Evolutionary conservation across 2,329 filamentous ascomycete genomes (phyloP), one percentile per base, ranked within the genome.

Genomic region (Harringtonia lauricola): DNA sequence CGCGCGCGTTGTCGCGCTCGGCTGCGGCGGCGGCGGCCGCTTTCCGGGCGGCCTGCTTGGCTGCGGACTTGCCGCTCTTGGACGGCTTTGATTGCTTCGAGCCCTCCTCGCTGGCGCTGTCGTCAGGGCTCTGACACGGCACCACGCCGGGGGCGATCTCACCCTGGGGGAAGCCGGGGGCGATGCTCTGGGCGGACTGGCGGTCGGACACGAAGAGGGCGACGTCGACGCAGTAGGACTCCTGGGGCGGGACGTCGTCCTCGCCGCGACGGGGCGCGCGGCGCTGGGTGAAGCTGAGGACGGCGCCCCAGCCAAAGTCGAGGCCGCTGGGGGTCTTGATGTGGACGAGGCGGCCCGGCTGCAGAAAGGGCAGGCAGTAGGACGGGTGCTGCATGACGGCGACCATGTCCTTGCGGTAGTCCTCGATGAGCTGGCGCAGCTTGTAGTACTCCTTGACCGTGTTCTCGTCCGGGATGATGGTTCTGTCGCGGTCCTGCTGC

Each of bases 371-470:
- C 30, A 90, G 61, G 54, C 84, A 87, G 64, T 96, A 83, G 51
- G 82, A 84, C 0, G 92, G 92, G 55, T 95, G 88, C 55, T 87
- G 94, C 51, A 96, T 92, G 34, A 96, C 88, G 39, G 81, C 72
- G 17, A 86, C 79, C 81, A 96, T 94, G 50, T 98, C 89, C 53
- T 86, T 84, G 15, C 82, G 84, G 58, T 92, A 94, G 4, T 71
- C 74, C 48, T 86, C 81, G 28, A 98, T 72, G 53, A 94, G 86
- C 56, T 94, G 81, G 46, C 90, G 78, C 36, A 96, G 69, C 41
- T 88, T 84, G 61, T 94, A 95, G 64, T 98, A 98, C 49, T 96
- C 90, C 59, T 89, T 88, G 60, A 98, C 84, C 0, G 81, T 87
- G 5, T 76, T 71, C 64, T 98, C 92, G 56, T 96, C 88, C 1